A percentile compares a stretch with the other conserved stretches of the same genome.
Evolutionary conservation across 495 filamentous ascomycete genomes (phyloP).

Genomic region (Cairneyella variabilis): DNA sequence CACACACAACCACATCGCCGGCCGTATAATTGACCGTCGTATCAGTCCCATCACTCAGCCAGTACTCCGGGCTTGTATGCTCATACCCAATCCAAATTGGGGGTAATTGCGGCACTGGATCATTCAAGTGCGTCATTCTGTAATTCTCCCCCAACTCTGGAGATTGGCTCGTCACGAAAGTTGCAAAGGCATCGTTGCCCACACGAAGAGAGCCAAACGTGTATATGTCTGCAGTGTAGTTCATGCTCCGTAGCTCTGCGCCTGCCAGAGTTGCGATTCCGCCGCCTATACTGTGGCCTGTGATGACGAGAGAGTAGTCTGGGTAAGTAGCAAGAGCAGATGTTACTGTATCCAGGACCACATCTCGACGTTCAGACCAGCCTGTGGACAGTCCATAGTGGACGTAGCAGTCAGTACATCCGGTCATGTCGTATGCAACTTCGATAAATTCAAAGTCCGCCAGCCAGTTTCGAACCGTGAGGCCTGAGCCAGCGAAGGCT

Average conservation of each 20-base stretch:
- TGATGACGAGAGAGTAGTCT: neutral
- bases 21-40: neutral
- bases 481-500: neutral
- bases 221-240: neutral
- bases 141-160: neutral
- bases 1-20: neutral
- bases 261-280: neutral
- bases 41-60: neutral
- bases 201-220: neutral
- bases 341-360: neutral
- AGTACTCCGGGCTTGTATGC: constrained; percentile 4
- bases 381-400: neutral
- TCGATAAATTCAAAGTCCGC: neutral
- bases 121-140: constrained; percentile 1
- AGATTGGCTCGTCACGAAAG: neutral
- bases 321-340: neutral
- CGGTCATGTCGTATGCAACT: neutral
- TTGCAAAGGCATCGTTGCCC: neutral
- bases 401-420: neutral
- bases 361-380: neutral
- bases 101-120: neutral
- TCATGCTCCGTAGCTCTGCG: neutral
- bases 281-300: neutral
- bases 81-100: neutral
- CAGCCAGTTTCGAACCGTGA: neutral